Percentiles rank a stretch among this genome's conserved stretches.
These are phyloP conservation scores for Mycena rebaudengoi DNA, from an alignment of 768 basidiomycete species.

Conservation along the genomic window DNA sequence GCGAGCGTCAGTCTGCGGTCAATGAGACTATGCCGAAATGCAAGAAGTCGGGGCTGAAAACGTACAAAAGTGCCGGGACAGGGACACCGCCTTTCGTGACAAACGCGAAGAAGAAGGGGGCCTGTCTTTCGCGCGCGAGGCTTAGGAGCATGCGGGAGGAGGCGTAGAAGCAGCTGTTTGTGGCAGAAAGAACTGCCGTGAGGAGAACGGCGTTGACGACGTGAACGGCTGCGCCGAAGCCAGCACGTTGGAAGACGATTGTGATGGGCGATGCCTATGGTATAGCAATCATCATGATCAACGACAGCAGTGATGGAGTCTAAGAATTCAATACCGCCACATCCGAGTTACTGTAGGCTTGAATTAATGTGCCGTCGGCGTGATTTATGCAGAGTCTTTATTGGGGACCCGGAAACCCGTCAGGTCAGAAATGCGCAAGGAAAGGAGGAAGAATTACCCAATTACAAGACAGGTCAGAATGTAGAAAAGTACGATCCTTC, in stretches of 20 bases:
- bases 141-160: constrained; percentile 68
- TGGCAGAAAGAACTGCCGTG: constrained; percentile 71
- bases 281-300: neutral
- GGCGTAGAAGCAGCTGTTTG: constrained; percentile 72
- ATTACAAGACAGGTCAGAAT: constrained; percentile 71
- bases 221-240: constrained; percentile 68
- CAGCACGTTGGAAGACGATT: constrained; percentile 68
- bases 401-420: no score
- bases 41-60: constrained; percentile 26
- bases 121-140: constrained; percentile 71
- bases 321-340: constrained; percentile 53
- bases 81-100: constrained; percentile 74
- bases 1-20: constrained; percentile 53
- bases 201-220: constrained; percentile 74
- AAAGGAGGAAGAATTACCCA: constrained; percentile 47
- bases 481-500: constrained; percentile 68
- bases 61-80: constrained; percentile 59
- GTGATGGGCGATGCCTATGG: constrained; percentile 64
- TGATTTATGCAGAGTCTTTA: constrained; percentile 62
- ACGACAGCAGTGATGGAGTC: neutral
- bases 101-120: constrained; percentile 70
- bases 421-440: no score
- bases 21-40: neutral
- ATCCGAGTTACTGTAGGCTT: constrained; percentile 33
- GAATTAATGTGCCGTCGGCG: constrained; percentile 46